Evolutionary conservation across 306 rosid genomes (phyloP), one percentile per base, ranked within the genome.

Genomic region (peach (Prunus persica)): DNA sequence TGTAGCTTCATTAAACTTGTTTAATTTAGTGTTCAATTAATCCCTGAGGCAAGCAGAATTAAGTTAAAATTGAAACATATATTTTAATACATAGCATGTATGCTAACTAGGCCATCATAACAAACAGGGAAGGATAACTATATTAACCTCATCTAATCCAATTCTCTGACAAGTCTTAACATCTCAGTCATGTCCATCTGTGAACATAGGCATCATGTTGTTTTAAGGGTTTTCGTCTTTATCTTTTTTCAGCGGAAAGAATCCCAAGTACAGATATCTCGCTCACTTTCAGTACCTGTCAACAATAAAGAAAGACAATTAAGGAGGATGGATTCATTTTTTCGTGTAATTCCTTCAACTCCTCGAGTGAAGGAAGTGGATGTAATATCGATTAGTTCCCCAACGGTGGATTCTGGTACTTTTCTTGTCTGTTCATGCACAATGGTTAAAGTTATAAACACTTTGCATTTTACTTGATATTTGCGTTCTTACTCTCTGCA

Each of bases 271-370:
- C 79, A 75, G 69, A 96, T 96, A 82, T 85, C 96, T 75, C 99
- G 98, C 61, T 85, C 99, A 27, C 86, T 85, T 77, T 96, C 99
- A 22, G 96, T 87, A 71, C 99, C 99, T 28, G 83, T 89, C 45
- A 82, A 83, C 78, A 72, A 47, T 75, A 82, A 91, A 69, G 88
- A 84, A 18, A 87, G 81, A 80, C 70, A 66, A 82, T 68, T 87
- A 46, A 80, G 89, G 87, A 96, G 82, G 80, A 87, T 84, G 86
- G 98, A 96, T 80, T 84, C 88, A 1, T 88, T 84, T 85, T 92
- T 86, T 68, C 98, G 99, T n/a, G 81, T 96, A 32, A 78, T 96
- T 82, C 90, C 92, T 71, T 96, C 98, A 38, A 96, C 96, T 74
- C 97, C 99, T 61, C 92, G 76, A 54, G 80, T 79, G 25, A 91